Conservation (phyloP, 805 yeast genomes). For the Monosporozyma solicola region DNA sequence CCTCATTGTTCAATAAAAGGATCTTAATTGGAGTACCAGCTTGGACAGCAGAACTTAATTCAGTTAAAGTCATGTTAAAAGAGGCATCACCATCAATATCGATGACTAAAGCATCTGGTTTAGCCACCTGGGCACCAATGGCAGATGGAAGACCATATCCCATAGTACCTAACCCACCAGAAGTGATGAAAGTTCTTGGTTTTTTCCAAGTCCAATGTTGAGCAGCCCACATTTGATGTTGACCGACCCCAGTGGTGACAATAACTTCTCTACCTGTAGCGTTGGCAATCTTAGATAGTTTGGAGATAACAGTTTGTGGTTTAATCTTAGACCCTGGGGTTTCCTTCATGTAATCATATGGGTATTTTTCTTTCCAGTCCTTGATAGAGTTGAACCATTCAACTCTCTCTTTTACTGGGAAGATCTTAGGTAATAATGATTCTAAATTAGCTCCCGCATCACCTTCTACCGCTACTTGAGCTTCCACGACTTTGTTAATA, state of each 20-base stretch:
- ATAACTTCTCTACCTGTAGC: slow-evolving; percentile 56
- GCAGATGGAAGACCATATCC: slow-evolving; percentile 97
- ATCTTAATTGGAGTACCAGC: slow-evolving; percentile 86
- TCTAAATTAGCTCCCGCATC: slow-evolving; percentile 78
- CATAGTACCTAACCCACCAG: slow-evolving; percentile 99
- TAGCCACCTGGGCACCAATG: slow-evolving; percentile 95
- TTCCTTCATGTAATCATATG: slow-evolving; percentile 74
- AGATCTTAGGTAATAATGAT: slow-evolving; percentile 61
- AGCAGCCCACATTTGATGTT: slow-evolving; percentile 99
- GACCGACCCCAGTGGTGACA: slow-evolving; percentile 97
- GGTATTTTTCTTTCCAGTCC: slow-evolving; percentile 80
- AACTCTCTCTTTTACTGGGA: slow-evolving; percentile 55
- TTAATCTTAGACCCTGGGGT: slow-evolving; percentile 73
- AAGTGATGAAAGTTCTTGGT: slow-evolving; percentile 90
- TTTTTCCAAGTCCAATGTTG: slow-evolving; percentile 91
- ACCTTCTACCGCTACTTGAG: slow-evolving; percentile 95
- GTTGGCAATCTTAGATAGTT: slow-evolving; percentile 63
- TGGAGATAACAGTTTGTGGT: slow-evolving; percentile 85
- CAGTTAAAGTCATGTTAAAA: slow-evolving; percentile 93
- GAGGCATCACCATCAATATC: slow-evolving; percentile 99
- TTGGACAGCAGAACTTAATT: slow-evolving; percentile 89
- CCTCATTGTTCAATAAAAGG: slow-evolving; percentile 88
- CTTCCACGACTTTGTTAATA: slow-evolving; percentile 94
- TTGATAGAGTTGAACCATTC: slow-evolving; percentile 71
- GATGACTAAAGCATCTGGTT: slow-evolving; percentile 88